Evolutionary conservation across 2,329 filamentous ascomycete genomes (phyloP).

Genomic region (Canariomyces notabilis): DNA sequence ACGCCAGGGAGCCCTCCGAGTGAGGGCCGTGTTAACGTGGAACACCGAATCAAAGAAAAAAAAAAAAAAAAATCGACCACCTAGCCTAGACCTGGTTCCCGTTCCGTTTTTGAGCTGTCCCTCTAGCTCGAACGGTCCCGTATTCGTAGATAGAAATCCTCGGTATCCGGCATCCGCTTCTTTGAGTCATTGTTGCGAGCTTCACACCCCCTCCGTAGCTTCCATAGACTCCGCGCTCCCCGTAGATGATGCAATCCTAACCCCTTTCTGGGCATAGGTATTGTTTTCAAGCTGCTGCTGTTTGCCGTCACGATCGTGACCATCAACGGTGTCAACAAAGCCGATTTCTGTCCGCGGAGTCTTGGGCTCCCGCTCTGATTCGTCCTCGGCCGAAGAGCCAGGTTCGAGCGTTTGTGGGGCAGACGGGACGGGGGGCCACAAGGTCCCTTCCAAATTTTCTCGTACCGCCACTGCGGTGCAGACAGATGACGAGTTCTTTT

Average conservation of each 20-base stretch:
- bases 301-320: neutral
- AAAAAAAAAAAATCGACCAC: too few species aligned
- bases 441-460: neutral
- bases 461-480: constrained; percentile 23
- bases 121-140: too few species aligned
- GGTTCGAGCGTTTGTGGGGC: constrained; percentile 20
- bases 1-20: too few species aligned
- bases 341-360: constrained; percentile 25
- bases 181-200: too few species aligned
- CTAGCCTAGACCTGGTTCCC: too few species aligned
- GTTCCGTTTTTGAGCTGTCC: too few species aligned
- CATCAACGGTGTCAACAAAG: constrained; percentile 13
- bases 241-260: constrained; percentile 13
- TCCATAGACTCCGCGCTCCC: constrained; percentile 1
- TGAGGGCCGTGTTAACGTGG: too few species aligned
- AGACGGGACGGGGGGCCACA: constrained; percentile 10
- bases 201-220: too few species aligned
- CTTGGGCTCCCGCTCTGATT: constrained; percentile 25
- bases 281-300: neutral
- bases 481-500: constrained; percentile 26
- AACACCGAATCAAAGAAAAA: too few species aligned
- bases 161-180: too few species aligned
- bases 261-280: neutral
- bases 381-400: constrained; percentile 26
- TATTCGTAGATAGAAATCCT: too few species aligned